These are phyloP conservation scores for Carpinus fangiana DNA, from an alignment of 306 rosid genomes.

Conservation along the genomic window DNA sequence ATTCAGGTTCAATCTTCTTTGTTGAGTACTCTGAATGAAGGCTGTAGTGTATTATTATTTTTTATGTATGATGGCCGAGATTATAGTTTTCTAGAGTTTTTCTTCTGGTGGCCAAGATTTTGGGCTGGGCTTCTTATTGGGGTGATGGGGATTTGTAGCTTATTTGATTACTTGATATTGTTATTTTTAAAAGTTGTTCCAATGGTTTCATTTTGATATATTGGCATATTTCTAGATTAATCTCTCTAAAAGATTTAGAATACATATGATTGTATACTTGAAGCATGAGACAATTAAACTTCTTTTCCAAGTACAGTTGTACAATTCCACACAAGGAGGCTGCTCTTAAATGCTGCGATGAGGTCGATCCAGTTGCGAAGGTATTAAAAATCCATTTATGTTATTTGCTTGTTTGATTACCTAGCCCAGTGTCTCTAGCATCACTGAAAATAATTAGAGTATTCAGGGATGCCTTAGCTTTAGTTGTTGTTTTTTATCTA, in stretches of 20 bases:
- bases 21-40: not conserved
- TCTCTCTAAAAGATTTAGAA: not conserved
- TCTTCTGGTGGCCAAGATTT: conserved; percentile 19
- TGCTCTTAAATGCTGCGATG: conserved; percentile 75
- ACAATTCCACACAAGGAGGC: conserved; percentile 91
- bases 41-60: conserved; percentile 16
- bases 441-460: not conserved
- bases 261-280: not conserved
- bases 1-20: conserved; percentile 67
- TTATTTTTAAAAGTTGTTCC: not conserved
- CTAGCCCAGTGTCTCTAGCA: not conserved
- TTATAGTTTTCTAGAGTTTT: conserved; percentile 13
- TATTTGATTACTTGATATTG: conserved; percentile 3
- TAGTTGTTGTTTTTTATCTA: not conserved
- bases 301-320: conserved; percentile 50
- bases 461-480: conserved; percentile 5
- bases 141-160: conserved; percentile 8
- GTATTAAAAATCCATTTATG: conserved; percentile 39
- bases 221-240: not conserved
- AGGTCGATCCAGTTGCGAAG: conserved; percentile 92
- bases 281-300: conserved; percentile 28
- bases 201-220: not conserved
- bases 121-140: conserved; percentile 4
- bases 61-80: conserved; percentile 19
- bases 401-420: conserved; percentile 12